Evolutionary conservation across 306 rosid species (phyloP).

Genomic region (Chamaecrista fasciculata): DNA sequence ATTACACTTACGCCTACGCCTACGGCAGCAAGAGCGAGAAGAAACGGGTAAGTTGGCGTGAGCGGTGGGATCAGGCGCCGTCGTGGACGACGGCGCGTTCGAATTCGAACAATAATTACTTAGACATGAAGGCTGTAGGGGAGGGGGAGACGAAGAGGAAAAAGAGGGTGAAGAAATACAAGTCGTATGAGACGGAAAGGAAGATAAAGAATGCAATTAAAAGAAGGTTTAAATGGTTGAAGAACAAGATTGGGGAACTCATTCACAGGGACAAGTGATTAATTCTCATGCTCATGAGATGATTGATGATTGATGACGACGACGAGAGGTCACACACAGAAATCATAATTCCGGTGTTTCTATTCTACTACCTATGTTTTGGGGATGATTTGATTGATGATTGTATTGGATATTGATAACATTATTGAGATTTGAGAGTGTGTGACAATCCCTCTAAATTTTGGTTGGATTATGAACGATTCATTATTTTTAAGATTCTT

Average conservation of each 20-base stretch:
- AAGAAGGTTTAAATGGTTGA: slow-evolving; percentile 44
- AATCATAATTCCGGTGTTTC: no score
- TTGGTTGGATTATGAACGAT: no score
- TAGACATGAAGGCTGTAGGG: neutral
- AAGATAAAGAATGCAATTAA: slow-evolving; percentile 28
- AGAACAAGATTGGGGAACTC: slow-evolving; percentile 21
- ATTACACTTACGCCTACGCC: neutral
- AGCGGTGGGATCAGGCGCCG: neutral
- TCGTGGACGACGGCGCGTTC: neutral
- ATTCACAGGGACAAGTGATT: neutral
- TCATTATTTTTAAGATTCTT: no score
- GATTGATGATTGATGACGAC: no score
- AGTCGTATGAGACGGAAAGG: slow-evolving; percentile 27
- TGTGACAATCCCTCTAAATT: no score
- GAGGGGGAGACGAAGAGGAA: slow-evolving; percentile 37
- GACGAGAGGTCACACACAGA: no score
- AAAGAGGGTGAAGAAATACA: slow-evolving; percentile 40
- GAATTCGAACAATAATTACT: neutral
- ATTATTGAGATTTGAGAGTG: no score
- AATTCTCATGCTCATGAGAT: no score
- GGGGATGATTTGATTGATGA: no score
- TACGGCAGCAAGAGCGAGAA: neutral
- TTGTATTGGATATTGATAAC: no score
- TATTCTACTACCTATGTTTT: no score
- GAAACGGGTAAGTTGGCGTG: neutral